A percentile compares a stretch with the other conserved stretches of the same genome.
Evolutionary conservation across 2,329 filamentous ascomycete species (phyloP).

Genomic region (Aureobasidium leucospermi): DNA sequence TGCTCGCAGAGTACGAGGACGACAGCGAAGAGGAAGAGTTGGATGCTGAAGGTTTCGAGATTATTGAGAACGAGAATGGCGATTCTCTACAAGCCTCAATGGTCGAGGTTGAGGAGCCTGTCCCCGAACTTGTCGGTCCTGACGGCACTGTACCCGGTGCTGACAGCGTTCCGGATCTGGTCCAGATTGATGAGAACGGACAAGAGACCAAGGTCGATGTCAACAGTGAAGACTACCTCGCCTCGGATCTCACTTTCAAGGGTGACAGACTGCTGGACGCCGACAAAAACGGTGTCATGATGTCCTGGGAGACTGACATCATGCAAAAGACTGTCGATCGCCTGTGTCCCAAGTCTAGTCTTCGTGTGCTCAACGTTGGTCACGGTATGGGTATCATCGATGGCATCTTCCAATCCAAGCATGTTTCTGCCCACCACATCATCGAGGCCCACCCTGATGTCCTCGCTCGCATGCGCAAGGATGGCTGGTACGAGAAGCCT

Average conservation of each 20-base stretch:
- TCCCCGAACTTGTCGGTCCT: conserved; percentile 16
- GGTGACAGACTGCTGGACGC: conserved; percentile 41
- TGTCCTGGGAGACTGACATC: conserved; percentile 46
- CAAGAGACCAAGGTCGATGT: conserved; percentile 25
- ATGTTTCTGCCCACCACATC: conserved; percentile 41
- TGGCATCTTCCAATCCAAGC: conserved; percentile 37
- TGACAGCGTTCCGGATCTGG: conserved; percentile 21
- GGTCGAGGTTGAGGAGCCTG: conserved; percentile 9
- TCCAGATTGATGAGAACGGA: conserved; percentile 22
- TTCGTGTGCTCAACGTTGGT: conserved; percentile 43
- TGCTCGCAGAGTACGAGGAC: conserved; percentile 53
- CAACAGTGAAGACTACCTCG: conserved; percentile 42
- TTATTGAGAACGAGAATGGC: neutral
- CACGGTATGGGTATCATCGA: conserved; percentile 48
- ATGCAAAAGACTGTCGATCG: conserved; percentile 41
- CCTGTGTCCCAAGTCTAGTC: conserved; percentile 31
- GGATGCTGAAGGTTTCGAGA: conserved; percentile 13
- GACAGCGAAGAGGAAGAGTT: conserved; percentile 37
- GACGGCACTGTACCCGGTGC: conserved; percentile 17
- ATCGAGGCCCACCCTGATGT: conserved; percentile 46
- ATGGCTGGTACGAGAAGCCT: conserved; percentile 42
- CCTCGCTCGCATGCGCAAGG: conserved; percentile 36
- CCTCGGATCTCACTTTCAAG: conserved; percentile 41
- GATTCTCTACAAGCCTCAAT: conserved; percentile 13
- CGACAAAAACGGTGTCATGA: conserved; percentile 46